A percentile compares a stretch with the other conserved stretches of the same genome.
These are phyloP conservation scores for Bidens hawaiensis DNA, from an alignment of 140 eudicot genomes.

Conservation along the genomic window DNA sequence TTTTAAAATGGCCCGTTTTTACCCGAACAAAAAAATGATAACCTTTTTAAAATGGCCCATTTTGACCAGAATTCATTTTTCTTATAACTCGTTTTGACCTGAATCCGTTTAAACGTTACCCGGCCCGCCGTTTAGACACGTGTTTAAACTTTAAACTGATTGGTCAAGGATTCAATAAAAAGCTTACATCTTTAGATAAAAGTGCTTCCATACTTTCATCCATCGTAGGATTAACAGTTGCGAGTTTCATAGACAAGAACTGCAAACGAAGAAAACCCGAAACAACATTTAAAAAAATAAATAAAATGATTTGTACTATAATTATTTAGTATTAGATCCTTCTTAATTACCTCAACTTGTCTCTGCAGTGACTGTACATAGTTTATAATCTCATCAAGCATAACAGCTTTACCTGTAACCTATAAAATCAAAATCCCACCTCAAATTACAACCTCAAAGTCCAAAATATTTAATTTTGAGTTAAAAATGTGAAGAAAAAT, in stretches of 20 bases:
- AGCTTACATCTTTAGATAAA: constrained; percentile 76
- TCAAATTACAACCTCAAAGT: constrained; percentile 8
- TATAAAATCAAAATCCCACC: constrained; percentile 20
- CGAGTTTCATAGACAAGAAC: constrained; percentile 92
- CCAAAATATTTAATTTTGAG: constrained; percentile 2
- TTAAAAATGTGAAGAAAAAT: constrained; percentile 2
- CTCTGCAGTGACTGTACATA: constrained; percentile 87
- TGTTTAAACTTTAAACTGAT: too few relatives aligned
- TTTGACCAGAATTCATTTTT: too few relatives aligned
- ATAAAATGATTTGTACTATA: neutral
- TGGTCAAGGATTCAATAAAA: neutral
- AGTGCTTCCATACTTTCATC: constrained; percentile 69
- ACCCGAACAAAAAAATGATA: too few relatives aligned
- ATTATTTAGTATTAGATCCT: neutral
- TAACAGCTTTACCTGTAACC: constrained; percentile 95
- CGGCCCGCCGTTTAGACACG: too few relatives aligned
- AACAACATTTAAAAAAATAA: neutral
- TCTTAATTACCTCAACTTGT: constrained; percentile 81
- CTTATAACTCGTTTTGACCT: too few relatives aligned
- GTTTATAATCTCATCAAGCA: constrained; percentile 97
- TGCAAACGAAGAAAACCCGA: constrained; percentile 23
- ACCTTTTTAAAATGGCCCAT: too few relatives aligned
- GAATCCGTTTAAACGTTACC: too few relatives aligned
- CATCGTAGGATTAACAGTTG: constrained; percentile 74
- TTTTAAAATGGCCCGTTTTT: too few relatives aligned